Conservation (phyloP, 305 asterid species). For the Caryopteris hybrid region DNA sequence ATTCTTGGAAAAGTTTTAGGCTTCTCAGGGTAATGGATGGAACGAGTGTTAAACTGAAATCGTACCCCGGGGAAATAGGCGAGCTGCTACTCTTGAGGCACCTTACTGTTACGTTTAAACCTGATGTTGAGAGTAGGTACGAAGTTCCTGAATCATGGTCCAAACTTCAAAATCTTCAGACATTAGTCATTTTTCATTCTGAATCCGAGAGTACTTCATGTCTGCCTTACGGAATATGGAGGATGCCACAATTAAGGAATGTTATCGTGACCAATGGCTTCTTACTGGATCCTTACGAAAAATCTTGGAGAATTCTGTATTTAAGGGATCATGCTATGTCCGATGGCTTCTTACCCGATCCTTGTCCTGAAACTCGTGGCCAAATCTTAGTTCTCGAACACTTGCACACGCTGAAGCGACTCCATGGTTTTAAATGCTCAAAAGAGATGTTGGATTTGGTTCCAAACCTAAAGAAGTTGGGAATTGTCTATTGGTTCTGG, state of each 20-base stretch:
- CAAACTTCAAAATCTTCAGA: background rate
- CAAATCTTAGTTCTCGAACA: background rate
- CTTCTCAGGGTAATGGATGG: background rate
- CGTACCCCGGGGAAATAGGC: background rate
- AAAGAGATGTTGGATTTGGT: background rate
- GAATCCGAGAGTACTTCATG: no score
- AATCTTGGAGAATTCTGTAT: background rate
- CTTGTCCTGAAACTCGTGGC: background rate
- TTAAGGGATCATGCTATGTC: background rate
- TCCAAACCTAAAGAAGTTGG: slow-evolving; percentile 2
- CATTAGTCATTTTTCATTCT: background rate
- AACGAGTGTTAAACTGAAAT: background rate
- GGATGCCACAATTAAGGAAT: background rate
- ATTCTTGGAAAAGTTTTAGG: background rate
- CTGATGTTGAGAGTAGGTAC: background rate
- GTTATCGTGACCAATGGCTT: background rate
- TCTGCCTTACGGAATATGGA: no score
- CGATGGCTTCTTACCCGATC: background rate
- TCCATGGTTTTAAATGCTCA: background rate
- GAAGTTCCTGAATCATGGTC: no score
- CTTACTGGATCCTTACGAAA: no score
- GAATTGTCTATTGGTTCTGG: background rate
- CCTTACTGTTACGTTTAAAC: background rate
- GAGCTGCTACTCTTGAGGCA: background rate
- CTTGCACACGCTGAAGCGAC: background rate